Evolutionary conservation across 1,284 basidiomycete genomes (phyloP).

Genomic region (Trametes versicolor): DNA sequence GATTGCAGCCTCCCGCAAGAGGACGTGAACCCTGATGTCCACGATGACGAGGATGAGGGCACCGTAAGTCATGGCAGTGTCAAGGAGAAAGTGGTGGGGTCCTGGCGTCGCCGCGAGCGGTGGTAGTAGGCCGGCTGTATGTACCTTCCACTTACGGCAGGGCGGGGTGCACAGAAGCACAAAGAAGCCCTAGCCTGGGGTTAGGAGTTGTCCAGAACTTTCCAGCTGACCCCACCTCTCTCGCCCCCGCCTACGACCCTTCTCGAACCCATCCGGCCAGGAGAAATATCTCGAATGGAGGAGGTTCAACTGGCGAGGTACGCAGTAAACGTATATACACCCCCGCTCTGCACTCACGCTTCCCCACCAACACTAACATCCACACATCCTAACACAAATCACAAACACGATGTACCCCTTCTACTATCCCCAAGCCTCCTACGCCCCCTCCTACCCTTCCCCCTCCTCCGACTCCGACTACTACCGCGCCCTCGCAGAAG

Average conservation of each 20-base stretch:
- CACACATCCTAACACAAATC: constrained; percentile 7
- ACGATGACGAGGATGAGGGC: too few species aligned
- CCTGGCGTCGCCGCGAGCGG: too few species aligned
- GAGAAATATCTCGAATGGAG: constrained; percentile 19
- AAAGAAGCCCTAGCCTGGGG: constrained; percentile 1
- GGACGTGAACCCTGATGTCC: too few species aligned
- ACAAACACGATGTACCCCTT: constrained; percentile 30
- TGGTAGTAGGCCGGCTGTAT: too few species aligned
- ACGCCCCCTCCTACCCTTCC: constrained; percentile 25
- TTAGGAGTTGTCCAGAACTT: constrained; percentile 8
- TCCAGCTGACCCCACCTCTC: neutral
- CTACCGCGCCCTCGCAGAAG: constrained; percentile 44
- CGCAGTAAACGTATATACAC: constrained; percentile 11
- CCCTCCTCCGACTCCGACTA: constrained; percentile 39
- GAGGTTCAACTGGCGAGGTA: neutral
- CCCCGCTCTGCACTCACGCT: neutral
- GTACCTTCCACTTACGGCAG: neutral
- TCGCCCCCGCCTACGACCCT: neutral
- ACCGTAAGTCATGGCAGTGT: too few species aligned
- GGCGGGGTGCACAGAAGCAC: too few species aligned
- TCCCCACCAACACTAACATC: constrained; percentile 9
- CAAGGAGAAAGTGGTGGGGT: too few species aligned
- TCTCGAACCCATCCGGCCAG: constrained; percentile 15
- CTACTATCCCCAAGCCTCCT: constrained; percentile 23
- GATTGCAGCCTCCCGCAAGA: too few species aligned